Percentiles rank a stretch among this genome's conserved stretches.
These are phyloP conservation scores for Malbranchea zuffiana DNA, from an alignment of 2,329 filamentous ascomycete genomes.

Conservation along the genomic window DNA sequence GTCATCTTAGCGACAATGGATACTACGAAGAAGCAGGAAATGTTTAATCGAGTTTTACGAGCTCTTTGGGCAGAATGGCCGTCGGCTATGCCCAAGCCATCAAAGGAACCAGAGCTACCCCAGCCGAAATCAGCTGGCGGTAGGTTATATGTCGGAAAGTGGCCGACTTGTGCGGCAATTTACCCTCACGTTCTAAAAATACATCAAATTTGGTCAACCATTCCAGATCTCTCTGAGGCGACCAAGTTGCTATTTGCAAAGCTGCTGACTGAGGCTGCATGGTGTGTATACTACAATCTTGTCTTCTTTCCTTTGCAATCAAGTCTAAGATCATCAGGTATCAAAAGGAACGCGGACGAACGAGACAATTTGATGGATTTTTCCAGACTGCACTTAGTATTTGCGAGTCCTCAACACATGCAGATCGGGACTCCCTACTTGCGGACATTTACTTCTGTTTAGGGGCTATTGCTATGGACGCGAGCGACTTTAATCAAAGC, in stretches of 20 bases:
- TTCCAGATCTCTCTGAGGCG: slow-evolving; percentile 10
- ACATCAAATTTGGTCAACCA: slow-evolving; percentile 16
- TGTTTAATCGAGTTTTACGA: slow-evolving; percentile 12
- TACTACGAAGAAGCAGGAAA: slow-evolving; percentile 11
- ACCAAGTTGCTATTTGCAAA: slow-evolving; percentile 18
- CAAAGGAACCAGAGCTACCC: slow-evolving; percentile 14
- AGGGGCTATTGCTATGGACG: slow-evolving; percentile 17
- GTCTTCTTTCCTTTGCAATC: too few species aligned
- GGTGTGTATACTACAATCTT: slow-evolving; percentile 14
- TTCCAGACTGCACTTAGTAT: slow-evolving; percentile 19
- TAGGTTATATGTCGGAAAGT: slow-evolving; percentile 16
- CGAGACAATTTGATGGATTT: slow-evolving; percentile 18
- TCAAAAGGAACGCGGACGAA: slow-evolving; percentile 19
- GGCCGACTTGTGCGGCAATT: slow-evolving; percentile 19
- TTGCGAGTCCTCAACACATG: slow-evolving; percentile 16
- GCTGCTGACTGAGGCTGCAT: slow-evolving; percentile 19
- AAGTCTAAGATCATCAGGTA: slow-evolving; percentile 18
- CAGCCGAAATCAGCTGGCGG: slow-evolving; percentile 13
- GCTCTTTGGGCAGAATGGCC: slow-evolving; percentile 17
- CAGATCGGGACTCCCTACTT: slow-evolving; percentile 16
- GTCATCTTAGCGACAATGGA: slow-evolving; percentile 17
- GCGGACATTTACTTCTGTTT: slow-evolving; percentile 18
- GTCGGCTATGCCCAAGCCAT: slow-evolving; percentile 17
- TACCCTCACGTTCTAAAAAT: slow-evolving; percentile 20
- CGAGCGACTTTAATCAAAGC: slow-evolving; percentile 16